A percentile compares a stretch with the other conserved stretches of the same genome.
Conservation (phyloP, 2,329 filamentous ascomycete genomes). For the Exophiala bonariae region DNA sequence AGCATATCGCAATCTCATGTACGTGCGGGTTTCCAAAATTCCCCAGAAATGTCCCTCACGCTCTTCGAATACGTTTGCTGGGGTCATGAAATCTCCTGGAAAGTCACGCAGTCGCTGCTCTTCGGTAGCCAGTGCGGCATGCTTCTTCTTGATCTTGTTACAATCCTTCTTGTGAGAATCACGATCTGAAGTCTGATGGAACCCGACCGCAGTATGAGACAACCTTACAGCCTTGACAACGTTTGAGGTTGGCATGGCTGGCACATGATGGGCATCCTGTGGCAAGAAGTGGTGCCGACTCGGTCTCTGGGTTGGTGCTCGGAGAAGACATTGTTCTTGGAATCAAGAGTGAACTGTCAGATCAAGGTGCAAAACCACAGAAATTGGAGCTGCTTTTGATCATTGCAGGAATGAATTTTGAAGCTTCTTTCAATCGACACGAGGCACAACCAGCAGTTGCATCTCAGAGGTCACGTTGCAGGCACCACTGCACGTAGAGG, state of each 20-base stretch:
- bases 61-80: conserved; percentile 40
- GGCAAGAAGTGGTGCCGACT: no score
- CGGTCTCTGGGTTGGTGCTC: not conserved
- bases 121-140: conserved; percentile 33
- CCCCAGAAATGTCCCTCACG: conserved; percentile 46
- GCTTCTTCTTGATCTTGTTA: conserved; percentile 36
- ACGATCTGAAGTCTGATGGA: conserved; percentile 44
- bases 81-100: conserved; percentile 29
- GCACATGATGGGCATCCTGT: not conserved
- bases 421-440: no score
- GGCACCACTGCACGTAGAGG: no score
- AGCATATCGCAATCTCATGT: conserved; percentile 42
- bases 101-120: conserved; percentile 40
- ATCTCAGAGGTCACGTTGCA: no score
- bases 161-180: conserved; percentile 43
- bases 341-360: no score
- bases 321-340: not conserved
- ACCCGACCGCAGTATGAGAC: conserved; percentile 47
- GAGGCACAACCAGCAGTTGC: no score
- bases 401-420: no score
- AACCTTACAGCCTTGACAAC: conserved; percentile 45
- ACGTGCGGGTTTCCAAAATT: conserved; percentile 42
- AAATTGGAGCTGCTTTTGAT: no score
- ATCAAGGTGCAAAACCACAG: no score
- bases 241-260: conserved; percentile 20